These are phyloP conservation scores for Fusarium anguioides DNA, from an alignment of 2,329 filamentous ascomycete species.

Conservation along the genomic window DNA sequence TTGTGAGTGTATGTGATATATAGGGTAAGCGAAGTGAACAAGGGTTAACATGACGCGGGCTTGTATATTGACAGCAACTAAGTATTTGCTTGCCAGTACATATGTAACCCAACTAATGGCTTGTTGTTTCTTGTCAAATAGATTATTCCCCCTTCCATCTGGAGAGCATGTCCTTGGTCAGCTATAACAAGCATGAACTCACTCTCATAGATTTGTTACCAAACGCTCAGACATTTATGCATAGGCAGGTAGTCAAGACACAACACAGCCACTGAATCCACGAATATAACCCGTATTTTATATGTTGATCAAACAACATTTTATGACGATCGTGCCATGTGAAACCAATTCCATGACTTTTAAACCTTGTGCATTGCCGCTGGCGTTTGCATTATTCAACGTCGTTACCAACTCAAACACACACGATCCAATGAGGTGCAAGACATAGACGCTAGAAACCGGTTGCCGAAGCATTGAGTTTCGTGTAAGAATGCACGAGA, in stretches of 20 bases:
- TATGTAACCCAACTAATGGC: no score
- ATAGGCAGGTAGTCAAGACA: no score
- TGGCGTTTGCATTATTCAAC: conserved; percentile 6
- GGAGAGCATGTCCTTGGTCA: not conserved
- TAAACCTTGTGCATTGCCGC: not conserved
- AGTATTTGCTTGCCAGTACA: not conserved
- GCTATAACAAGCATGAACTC: not conserved
- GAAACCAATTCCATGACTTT: conserved; percentile 11
- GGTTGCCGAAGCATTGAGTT: conserved; percentile 10
- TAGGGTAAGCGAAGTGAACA: not conserved
- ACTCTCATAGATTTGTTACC: not conserved
- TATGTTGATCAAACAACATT: conserved; percentile 3
- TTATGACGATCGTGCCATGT: not conserved
- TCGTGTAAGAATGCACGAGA: conserved; percentile 7
- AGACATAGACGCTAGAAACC: conserved; percentile 7
- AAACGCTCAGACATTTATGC: conserved; percentile 8
- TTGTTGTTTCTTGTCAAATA: no score
- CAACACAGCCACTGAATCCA: not conserved
- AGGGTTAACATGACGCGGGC: no score
- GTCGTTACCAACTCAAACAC: not conserved
- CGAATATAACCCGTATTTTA: not conserved
- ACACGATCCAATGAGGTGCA: conserved; percentile 6
- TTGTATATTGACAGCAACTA: not conserved
- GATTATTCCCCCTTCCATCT: not conserved
- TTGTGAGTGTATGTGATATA: not conserved